Base-by-base conservation (phyloP, 805 yeast genomes). In the Metschnikowia gelsemii region DNA sequence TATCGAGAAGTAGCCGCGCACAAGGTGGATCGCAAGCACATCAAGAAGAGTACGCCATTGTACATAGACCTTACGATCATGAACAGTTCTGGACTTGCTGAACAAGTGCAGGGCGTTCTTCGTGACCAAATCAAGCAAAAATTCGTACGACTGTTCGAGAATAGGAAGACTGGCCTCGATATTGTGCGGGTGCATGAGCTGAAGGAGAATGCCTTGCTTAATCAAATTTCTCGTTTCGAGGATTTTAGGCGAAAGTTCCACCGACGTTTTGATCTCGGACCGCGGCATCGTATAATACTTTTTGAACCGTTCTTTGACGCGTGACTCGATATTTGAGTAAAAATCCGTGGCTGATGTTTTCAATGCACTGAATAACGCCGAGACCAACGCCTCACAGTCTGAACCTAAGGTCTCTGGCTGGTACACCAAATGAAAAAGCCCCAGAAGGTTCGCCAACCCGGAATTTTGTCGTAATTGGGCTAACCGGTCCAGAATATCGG, bases 11-110 rank as follows among this genome's bases (percentile, higher is more conserved):
- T 79, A 76, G 1, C 80, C 66, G 47, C 84, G 72, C 6, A 78
- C 76, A 8, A 86, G 79, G 51, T 83, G 85, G 37, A 83, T 68
- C 0, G 84, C 81, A 5, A 77, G 54, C 3, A 78, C 57, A 54
- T 87, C 95, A 5, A 84, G 57, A 34, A 84, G 59, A 8, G 56
- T 54, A 31, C 87, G 57, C 26, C 74, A 54, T 35, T 66, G 68
- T 4, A 8, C 24, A 33, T 61, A 62, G 8, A 70, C 43, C 14
- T 45, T 45, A 4, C 37, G 20, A 43, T 70, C 74, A 45, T 66
- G 72, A 2, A 44, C 41, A 2, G 64, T 53, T 2, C 58, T 18
- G 5, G 30, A 17, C 2, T 36, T 21, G 31, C 34, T 37, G 13
- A 35, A 43, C 11, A 41, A 49, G 16, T 22, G 42, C 12, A 18